These are phyloP conservation scores for Papiliotrema fonsecae DNA, from an alignment of 1,284 basidiomycete genomes.

Conservation along the genomic window DNA sequence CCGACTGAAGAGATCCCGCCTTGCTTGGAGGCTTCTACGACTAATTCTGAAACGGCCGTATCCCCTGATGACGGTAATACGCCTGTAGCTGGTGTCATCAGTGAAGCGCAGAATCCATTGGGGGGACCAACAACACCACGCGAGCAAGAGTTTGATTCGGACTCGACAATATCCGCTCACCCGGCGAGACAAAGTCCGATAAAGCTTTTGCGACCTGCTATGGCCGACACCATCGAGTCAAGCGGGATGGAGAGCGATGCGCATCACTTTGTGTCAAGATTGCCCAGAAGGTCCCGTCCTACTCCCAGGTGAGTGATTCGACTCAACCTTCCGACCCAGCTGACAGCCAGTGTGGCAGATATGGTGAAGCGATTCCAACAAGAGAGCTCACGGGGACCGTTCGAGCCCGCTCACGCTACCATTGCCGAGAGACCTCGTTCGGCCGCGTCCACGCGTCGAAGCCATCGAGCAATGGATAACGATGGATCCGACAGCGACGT, in stretches of 20 bases:
- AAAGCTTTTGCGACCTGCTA: background rate
- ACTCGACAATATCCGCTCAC: constrained; percentile 81
- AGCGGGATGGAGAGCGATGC: constrained; percentile 46
- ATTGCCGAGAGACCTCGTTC: constrained; percentile 25
- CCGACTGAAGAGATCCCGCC: constrained; percentile 7
- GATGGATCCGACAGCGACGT: constrained; percentile 46
- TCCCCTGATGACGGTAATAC: constrained; percentile 15
- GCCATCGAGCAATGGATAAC: constrained; percentile 6
- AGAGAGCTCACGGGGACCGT: constrained; percentile 4
- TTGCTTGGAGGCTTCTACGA: background rate
- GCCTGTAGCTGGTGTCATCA: constrained; percentile 18
- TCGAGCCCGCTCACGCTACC: background rate
- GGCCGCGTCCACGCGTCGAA: constrained; percentile 14
- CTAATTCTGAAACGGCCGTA: too few species aligned
- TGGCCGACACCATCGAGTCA: constrained; percentile 16
- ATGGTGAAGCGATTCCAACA: constrained; percentile 68
- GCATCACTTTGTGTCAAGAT: constrained; percentile 54
- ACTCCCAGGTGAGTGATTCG: constrained; percentile 27
- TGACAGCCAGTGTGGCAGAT: constrained; percentile 66
- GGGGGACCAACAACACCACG: too few species aligned
- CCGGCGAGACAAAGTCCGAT: background rate
- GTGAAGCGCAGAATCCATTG: constrained; percentile 7
- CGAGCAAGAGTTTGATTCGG: constrained; percentile 64
- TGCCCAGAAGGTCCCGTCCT: constrained; percentile 60
- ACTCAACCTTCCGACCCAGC: background rate